Evolutionary conservation across 345 rosid species (phyloP), one percentile per base, ranked within the genome.

Genomic region (Euphorbia lathyris): DNA sequence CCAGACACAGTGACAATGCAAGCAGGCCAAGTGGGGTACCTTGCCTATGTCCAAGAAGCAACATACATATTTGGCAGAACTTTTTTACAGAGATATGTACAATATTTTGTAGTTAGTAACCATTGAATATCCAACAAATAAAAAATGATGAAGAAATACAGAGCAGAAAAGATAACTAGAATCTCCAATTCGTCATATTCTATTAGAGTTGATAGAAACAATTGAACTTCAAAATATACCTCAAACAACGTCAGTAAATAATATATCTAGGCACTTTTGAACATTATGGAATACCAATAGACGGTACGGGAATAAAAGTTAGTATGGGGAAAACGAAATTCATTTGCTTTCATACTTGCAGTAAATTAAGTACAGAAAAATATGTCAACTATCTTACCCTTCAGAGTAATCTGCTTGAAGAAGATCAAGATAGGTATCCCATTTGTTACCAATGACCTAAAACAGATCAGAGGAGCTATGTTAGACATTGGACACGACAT

Each of bases 371-470:
- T 29, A 60, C 6, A 27, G 19, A 52, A 50, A 29, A 52, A 19
- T 3, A 20, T 19, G 5, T 6, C 10, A 20, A 50, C n/a, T 2
- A 5, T 20, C 70, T 76, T 32, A 89, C 95, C 92, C 92, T 83
- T 89, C 92, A 1, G 83, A 74, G 72, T 89, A 87, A 67, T 87
- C 90, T 1, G 90, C 90, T 78, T 89, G 90, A 27, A 89, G 90
- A 66, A 89, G 91, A 65, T 89, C 95, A 23, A 89, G 90, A 70
- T 89, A 89, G 9, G 85, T 77, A 48, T 87, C 92, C 92, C 95
- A 89, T 76, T 87, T 89, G 84, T 89, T 87, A 48, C 95, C 92
- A 47, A 89, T 87, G 70, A 89, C 95, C 95, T 89, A 29, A 65
- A 50, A 30, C 0, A 45, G 27, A 23, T 29, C 9, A 27, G 8